Conservation (phyloP, 2,329 filamentous ascomycete species). For the Madurella mycetomatis region DNA sequence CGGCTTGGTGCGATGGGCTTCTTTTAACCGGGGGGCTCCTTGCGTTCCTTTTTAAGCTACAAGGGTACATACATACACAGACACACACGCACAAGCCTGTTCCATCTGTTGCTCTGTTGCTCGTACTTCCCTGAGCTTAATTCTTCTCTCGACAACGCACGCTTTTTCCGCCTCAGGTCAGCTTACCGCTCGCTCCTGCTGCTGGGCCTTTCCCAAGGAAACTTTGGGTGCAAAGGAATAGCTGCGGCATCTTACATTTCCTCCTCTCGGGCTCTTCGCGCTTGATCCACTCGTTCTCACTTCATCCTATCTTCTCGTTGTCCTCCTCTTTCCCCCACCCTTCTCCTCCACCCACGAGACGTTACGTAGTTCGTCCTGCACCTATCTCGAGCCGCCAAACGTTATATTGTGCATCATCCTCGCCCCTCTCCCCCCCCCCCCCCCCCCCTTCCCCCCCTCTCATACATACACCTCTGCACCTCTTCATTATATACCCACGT, state of each 20-base stretch:
- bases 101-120: neutral
- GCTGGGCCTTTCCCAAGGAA: slow-evolving; percentile 7
- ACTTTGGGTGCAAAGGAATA: slow-evolving; percentile 10
- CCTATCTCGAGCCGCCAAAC: slow-evolving; percentile 15
- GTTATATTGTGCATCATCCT: slow-evolving; percentile 21
- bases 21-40: slow-evolving; percentile 19
- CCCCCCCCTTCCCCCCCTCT: no score
- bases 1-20: slow-evolving; percentile 15
- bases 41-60: slow-evolving; percentile 18
- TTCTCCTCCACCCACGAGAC: slow-evolving; percentile 6
- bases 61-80: slow-evolving; percentile 4
- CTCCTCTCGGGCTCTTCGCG: slow-evolving; percentile 1
- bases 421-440: slow-evolving; percentile 13
- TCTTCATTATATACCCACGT: neutral
- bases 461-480: slow-evolving; percentile 4
- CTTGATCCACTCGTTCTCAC: neutral
- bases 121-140: neutral
- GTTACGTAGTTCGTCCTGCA: slow-evolving; percentile 19
- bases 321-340: neutral
- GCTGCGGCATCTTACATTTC: slow-evolving; percentile 16
- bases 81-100: no score
- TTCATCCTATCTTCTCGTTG: neutral
- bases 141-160: slow-evolving; percentile 2
- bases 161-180: slow-evolving; percentile 12
- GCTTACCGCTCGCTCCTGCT: slow-evolving; percentile 18